Evolutionary conservation across 2,329 filamentous ascomycete species (phyloP), one percentile per base, ranked within the genome.

Genomic region (Beauveria medogensis): DNA sequence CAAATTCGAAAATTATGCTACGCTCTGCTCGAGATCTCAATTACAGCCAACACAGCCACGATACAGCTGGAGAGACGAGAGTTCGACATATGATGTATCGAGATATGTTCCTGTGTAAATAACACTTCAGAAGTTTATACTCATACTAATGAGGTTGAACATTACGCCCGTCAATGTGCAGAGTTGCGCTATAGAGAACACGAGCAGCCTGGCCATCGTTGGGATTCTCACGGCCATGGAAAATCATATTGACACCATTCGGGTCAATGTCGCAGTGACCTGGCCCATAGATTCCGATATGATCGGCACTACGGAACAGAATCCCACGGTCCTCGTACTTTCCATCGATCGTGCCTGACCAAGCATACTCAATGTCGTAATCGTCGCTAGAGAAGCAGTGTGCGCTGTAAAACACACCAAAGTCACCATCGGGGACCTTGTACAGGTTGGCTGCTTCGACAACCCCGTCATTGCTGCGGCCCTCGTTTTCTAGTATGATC

Each of bases 241-340:
- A 61, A 6, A 63, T 59, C 40, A 63, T 61, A 55, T 58, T 61
- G 30, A 56, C 43, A 4, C 62, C 62, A 40, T 63, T 63, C 10
- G 52, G 26, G 28, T 63, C 62, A 46, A 63, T 57, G 18, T 63
- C 62, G 18, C 52, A 51, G 44, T 58, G 53, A 2, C 54, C 59
- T n/a, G 62, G 62, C 9, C 59, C 59, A 26, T 55, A 61, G 8
- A 57, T 57, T 8, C 59, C 46, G 16, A 63, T 55, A 18, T 57
- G 40, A 18, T 61, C 50, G 12, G 53, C 44, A 14, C 52, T 58
- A 28, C 40, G 58, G 28, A 63, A 50, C 2, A 63, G n/a, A 10
- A 58, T 48, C 1, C 59, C 59, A 1, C 59, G 43, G 41, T 61
- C 46, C 16, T 55, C 59, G 48, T 61, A 63, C 6, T 28, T 50